Conservation (phyloP, 2,329 filamentous ascomycete genomes). For the Fusarium protoensiforme region DNA sequence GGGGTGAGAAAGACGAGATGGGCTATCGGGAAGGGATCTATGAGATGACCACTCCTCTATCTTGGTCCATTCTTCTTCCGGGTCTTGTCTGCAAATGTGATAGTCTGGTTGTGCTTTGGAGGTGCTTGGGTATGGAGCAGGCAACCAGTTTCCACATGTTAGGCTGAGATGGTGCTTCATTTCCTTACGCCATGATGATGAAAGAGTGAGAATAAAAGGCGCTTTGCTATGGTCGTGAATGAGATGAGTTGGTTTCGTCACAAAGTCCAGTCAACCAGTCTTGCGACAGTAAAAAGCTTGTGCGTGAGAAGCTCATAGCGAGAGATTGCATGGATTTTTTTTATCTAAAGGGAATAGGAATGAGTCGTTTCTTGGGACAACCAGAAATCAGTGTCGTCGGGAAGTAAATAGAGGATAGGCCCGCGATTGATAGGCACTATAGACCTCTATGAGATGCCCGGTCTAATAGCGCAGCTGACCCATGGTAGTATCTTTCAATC, state of each 20-base stretch:
- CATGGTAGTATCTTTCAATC: background rate
- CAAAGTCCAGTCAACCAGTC: too few relatives aligned
- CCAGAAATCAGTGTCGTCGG: background rate
- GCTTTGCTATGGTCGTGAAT: too few relatives aligned
- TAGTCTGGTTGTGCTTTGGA: too few relatives aligned
- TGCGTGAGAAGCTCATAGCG: background rate
- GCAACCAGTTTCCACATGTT: background rate
- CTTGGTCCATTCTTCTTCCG: background rate
- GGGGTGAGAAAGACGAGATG: background rate
- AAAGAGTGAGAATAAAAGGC: too few relatives aligned
- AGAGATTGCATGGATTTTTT: background rate
- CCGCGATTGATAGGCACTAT: background rate
- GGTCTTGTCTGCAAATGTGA: background rate
- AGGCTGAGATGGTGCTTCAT: background rate
- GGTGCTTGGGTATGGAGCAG: background rate
- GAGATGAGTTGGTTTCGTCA: too few relatives aligned
- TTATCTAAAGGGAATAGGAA: too few relatives aligned
- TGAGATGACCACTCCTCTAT: background rate
- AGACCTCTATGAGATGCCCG: background rate
- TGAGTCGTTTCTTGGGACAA: background rate
- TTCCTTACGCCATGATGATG: too few relatives aligned
- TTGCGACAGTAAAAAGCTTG: background rate
- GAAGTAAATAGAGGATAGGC: background rate
- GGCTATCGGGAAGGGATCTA: background rate
- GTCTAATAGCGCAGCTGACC: too few relatives aligned